Evolutionary conservation across 2,329 filamentous ascomycete species (phyloP), one percentile per base, ranked within the genome.

Genomic region (Apiospora rasikravindrae): DNA sequence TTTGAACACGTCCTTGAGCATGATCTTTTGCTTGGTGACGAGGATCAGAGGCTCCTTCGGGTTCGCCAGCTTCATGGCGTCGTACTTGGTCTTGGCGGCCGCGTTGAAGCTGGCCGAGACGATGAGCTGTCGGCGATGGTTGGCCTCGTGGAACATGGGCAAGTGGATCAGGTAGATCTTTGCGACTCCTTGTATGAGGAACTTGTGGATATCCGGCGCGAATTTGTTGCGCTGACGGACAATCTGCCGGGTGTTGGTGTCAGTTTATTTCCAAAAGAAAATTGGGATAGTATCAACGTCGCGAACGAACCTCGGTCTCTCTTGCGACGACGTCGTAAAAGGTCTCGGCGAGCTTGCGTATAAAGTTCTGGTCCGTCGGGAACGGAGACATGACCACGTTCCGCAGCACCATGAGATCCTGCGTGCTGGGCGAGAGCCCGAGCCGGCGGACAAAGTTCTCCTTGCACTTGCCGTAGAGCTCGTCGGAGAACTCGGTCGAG

Each of bases 311-410:
- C 74, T 75, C 69, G 5, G 75, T 75, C 68, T 84, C 82, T 0
- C 78, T 70, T 3, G 73, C 72, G 13, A 83, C 80, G 0, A 78
- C 75, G 0, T 79, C 49, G 57, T 79, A 77, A 40, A 85, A 80
- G 24, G 78, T 77, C 0, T 72, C 61, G 11, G 82, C 83, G 11
- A 86, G 70, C 2, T 80, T 77, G 16, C 77, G 77, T 49, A 85
- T 81, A 73, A 86, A 86, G 57, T 82, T 79, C 0, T 77, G 77
- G 22, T 82, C 80, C 1, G 82, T 83, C 0, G 83, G 82, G 64
- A 83, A 86, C 0, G 84, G 83, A 6, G 82, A 84, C 85, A 87
- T 87, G 45, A 85, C 83, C 0, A 87, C 85, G 37, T 86, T 87
- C 11, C 84, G 80, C 11, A 87, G 69, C 1, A 86, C 84, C 73